phyloP scores from a whole-genome alignment of 805 yeast species.

The Lipomyces kockii region DNA sequence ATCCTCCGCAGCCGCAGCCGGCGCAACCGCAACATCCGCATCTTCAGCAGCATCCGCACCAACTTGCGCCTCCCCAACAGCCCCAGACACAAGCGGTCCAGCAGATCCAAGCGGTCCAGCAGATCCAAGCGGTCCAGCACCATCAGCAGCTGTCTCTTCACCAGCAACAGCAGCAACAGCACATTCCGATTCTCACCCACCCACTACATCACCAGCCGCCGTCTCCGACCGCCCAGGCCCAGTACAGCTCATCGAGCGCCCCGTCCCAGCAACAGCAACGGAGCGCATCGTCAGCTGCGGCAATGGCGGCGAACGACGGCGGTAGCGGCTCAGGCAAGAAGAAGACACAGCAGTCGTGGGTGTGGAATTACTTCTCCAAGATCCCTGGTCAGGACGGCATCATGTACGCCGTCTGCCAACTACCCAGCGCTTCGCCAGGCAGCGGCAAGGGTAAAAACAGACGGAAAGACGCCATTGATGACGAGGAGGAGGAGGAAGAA shows the following conservation, averaged over 20 bases:
- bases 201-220: constrained; percentile 19
- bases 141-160: constrained; percentile 19
- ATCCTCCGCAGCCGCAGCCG: constrained; percentile 12
- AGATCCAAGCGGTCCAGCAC: constrained; percentile 17
- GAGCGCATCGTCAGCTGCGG: not conserved
- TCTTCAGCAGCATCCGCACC: constrained; percentile 15
- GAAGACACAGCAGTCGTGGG: constrained; percentile 34
- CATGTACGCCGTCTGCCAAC: constrained; percentile 34
- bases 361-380: constrained; percentile 35
- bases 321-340: constrained; percentile 11
- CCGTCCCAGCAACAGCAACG: constrained; percentile 4
- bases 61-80: constrained; percentile 13
- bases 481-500: constrained; percentile 15
- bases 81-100: constrained; percentile 10
- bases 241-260: not conserved
- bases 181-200: constrained; percentile 1
- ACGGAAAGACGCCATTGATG: constrained; percentile 11
- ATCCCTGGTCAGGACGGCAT: constrained; percentile 28
- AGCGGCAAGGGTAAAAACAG: constrained; percentile 7
- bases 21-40: constrained; percentile 15
- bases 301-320: not conserved
- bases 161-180: constrained; percentile 24
- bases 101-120: no score
- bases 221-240: not conserved
- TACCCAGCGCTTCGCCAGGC: constrained; percentile 7